Conservation (phyloP, 371 early-diverging fungal species). For the Funneliformis caledonium region DNA sequence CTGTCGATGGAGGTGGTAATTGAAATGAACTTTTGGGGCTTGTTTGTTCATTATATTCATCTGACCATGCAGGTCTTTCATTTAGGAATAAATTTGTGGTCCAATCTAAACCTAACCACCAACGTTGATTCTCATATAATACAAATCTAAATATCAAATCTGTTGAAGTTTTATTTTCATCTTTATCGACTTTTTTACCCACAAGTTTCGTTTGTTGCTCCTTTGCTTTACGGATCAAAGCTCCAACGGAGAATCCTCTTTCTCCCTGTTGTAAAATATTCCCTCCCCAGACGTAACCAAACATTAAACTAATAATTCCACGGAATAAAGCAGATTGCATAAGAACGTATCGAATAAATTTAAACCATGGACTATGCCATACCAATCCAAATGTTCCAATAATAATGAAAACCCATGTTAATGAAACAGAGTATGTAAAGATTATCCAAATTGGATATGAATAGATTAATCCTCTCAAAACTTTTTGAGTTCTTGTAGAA, state of each 20-base stretch:
- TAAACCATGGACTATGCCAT: constrained; percentile 51
- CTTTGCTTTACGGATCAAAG: constrained; percentile 48
- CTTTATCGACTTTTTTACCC: constrained; percentile 48
- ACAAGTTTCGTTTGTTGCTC: constrained; percentile 48
- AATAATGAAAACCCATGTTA: constrained; percentile 44
- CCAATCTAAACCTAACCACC: constrained; percentile 55
- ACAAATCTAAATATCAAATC: constrained; percentile 52
- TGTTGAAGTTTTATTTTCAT: constrained; percentile 46
- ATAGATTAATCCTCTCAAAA: constrained; percentile 39
- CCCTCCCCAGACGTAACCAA: constrained; percentile 43
- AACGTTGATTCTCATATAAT: constrained; percentile 52
- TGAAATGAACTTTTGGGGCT: constrained; percentile 50
- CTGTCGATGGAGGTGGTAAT: constrained; percentile 45
- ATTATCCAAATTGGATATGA: constrained; percentile 48
- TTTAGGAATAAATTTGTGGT: constrained; percentile 54
- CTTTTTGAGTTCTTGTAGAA: constrained; percentile 41
- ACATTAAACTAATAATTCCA: constrained; percentile 39
- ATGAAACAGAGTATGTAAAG: constrained; percentile 45
- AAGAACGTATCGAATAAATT: constrained; percentile 43
- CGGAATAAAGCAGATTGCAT: constrained; percentile 41
- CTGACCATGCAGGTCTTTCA: constrained; percentile 53
- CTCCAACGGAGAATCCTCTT: constrained; percentile 45
- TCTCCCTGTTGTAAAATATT: constrained; percentile 23
- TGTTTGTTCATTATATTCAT: constrained; percentile 52
- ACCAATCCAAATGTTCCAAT: constrained; percentile 46